Evolutionary conservation across 2,329 filamentous ascomycete species (phyloP).

Genomic region (Exophiala viscosa): DNA sequence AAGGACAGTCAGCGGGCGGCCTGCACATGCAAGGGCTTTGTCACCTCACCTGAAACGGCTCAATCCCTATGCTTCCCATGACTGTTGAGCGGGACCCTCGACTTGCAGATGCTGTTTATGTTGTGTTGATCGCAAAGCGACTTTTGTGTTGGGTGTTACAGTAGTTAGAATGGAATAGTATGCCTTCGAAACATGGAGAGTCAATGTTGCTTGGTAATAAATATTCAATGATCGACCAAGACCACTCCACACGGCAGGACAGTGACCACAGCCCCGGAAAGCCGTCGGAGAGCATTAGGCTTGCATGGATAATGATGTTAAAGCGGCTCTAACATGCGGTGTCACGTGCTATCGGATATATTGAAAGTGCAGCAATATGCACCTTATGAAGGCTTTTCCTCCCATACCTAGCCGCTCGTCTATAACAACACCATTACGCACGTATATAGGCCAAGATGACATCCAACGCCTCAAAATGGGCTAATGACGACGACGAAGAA

Average conservation of each 20-base stretch:
- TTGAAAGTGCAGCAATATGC: neutral
- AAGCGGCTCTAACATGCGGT: neutral
- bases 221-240: neutral
- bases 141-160: no score
- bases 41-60: constrained; percentile 44
- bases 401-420: neutral
- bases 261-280: neutral
- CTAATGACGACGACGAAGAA: constrained; percentile 77
- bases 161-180: no score
- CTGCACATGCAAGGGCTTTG: constrained; percentile 17
- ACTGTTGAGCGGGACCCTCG: neutral
- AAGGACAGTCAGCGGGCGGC: constrained; percentile 10
- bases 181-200: neutral
- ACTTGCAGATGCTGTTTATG: neutral
- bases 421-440: neutral
- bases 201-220: neutral
- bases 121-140: neutral
- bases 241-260: neutral
- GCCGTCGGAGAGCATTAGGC: neutral
- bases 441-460: constrained; percentile 1
- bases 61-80: constrained; percentile 34
- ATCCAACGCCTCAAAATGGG: constrained; percentile 68
- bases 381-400: neutral
- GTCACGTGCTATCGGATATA: neutral
- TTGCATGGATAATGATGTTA: neutral